Percentiles rank a stretch among this genome's conserved stretches.
Conservation (phyloP, 768 basidiomycete species). For the Pleurotus eryngii region DNA sequence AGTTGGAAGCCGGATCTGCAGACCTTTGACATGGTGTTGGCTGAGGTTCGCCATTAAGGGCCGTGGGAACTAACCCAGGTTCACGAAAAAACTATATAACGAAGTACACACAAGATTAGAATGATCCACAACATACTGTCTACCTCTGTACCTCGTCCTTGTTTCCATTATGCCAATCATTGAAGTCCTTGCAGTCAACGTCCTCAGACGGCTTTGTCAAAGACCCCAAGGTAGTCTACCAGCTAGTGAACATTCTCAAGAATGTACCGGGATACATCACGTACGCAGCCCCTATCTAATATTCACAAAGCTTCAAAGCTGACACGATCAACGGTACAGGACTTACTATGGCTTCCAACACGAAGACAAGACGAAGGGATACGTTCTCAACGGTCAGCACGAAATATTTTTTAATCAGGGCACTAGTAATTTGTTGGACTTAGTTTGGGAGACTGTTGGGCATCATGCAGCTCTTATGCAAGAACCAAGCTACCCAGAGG, state of each 20-base stretch:
- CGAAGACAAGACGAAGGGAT: not conserved
- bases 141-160: not conserved
- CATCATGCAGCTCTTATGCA: not conserved
- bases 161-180: not conserved
- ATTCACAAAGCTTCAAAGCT: no score
- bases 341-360: not conserved
- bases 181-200: not conserved
- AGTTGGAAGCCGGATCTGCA: constrained; percentile 1
- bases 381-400: not conserved
- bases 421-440: no score
- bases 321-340: not conserved
- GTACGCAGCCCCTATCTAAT: not conserved
- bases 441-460: not conserved
- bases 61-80: no score
- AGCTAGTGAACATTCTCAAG: not conserved
- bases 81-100: no score
- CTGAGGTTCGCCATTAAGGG: not conserved
- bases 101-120: no score
- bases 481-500: not conserved
- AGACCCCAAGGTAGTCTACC: not conserved
- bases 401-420: no score
- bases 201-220: not conserved
- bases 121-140: no score
- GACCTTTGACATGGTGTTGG: constrained; percentile 6
- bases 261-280: not conserved